Base-by-base conservation (phyloP, 2,329 filamentous ascomycete species). In the Penicillium rolfsii region DNA sequence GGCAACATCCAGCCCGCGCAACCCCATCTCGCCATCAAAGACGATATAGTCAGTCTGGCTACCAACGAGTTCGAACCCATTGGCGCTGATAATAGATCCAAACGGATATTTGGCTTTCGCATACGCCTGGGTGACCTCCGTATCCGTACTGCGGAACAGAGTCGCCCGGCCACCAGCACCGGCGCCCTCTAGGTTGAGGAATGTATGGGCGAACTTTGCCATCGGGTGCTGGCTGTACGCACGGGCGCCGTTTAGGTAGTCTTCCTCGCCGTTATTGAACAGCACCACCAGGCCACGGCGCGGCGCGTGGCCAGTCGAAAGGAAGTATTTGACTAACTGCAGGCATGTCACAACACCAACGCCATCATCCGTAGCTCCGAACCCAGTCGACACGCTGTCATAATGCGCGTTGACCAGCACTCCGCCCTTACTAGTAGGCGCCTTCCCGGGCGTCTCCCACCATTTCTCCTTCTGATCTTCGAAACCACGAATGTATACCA, bases 191-290 rank as follows among this genome's bases (percentile, higher is more conserved):
- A 99, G 85, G 69, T 99, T 99, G 66, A 98, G 81, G 73, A 99
- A 98, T 0, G 91, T 92, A 72, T 93, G 90, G 9, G 91, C 85
- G 59, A 96, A 90, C 55, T 86, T 87, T 11, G 91, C 87, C 64
- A 97, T 82, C 0, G 93, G 91, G 73, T 93, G 92, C 67, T 92
- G 87, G 30, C 90, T 88, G 71, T 96, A 97, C 5, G 90, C 93
- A 62, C 87, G 86, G 6, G 94, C 93, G 0, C 95, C 95, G 66
- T 96, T 91, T 11, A 98, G 81, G 38, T 88, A 95, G 71, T 98
- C 94, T 74, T 99, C 95, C 73, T 99, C 95, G 38, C 91, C 94
- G 71, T 98, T 97, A 82, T 99, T 99, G 73, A 98, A 84, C 30
- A 98, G 83, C 9, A 92, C 84, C 14, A 98, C 86, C 46, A 99